Evolutionary conservation across 2,329 filamentous ascomycete genomes (phyloP).

Genomic region (Blastomyces parvus): DNA sequence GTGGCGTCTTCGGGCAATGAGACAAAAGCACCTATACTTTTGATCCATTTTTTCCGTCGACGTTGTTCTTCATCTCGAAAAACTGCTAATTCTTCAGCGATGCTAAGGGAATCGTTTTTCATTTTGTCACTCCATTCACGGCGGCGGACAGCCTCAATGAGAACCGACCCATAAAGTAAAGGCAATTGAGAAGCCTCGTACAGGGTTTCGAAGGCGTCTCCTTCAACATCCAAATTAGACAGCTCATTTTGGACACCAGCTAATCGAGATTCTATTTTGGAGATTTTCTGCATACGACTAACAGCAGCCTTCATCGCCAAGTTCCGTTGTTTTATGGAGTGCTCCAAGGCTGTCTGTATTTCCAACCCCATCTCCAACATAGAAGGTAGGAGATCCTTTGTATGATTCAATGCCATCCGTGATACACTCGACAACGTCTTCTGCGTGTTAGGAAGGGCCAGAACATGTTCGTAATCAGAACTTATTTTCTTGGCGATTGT

Average conservation of each 20-base stretch:
- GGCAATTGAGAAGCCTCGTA: constrained; percentile 74
- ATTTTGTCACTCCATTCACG: constrained; percentile 90
- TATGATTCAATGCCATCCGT: constrained; percentile 55
- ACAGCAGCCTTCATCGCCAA: constrained; percentile 55
- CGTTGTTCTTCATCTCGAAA: constrained; percentile 91
- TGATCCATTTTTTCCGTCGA: constrained; percentile 81
- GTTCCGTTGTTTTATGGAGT: constrained; percentile 56
- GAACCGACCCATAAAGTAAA: constrained; percentile 78
- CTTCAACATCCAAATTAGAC: constrained; percentile 61
- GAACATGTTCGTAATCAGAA: constrained; percentile 70
- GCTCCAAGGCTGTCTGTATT: constrained; percentile 40
- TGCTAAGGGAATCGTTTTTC: constrained; percentile 70
- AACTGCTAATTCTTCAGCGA: constrained; percentile 85
- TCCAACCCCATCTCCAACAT: constrained; percentile 49
- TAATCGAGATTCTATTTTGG: constrained; percentile 66
- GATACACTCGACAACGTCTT: constrained; percentile 54
- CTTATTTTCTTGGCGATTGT: constrained; percentile 77
- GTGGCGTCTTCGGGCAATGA: constrained; percentile 57
- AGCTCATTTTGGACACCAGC: constrained; percentile 64
- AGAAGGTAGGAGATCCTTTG: constrained; percentile 53
- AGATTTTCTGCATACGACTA: constrained; percentile 71
- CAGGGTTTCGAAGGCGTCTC: constrained; percentile 71
- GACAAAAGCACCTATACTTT: constrained; percentile 67
- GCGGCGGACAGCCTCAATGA: constrained; percentile 75
- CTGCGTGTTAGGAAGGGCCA: constrained; percentile 58